Evolutionary conservation across 2,329 filamentous ascomycete genomes (phyloP).

Genomic region (Neonectria magnoliae): DNA sequence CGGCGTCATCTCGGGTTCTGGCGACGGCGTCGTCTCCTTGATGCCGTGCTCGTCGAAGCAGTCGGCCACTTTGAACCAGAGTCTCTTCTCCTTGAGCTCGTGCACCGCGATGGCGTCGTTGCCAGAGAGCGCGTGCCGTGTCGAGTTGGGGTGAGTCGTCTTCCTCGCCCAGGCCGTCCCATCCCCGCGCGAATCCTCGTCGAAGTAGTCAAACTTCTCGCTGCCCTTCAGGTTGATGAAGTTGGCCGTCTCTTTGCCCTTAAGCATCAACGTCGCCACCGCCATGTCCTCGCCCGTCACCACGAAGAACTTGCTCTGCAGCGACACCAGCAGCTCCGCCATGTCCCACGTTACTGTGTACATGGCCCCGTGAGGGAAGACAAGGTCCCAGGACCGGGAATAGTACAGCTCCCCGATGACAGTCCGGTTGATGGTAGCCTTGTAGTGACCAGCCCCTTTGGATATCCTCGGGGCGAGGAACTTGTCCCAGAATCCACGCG

Average conservation of each 20-base stretch:
- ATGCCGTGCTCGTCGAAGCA: constrained; percentile 44
- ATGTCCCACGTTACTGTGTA: constrained; percentile 49
- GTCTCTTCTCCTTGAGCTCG: constrained; percentile 39
- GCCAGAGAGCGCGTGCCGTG: constrained; percentile 39
- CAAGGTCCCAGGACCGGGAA: constrained; percentile 35
- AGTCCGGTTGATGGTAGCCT: constrained; percentile 36
- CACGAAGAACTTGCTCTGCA: constrained; percentile 41
- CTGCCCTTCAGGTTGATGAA: constrained; percentile 43
- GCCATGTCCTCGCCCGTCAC: constrained; percentile 46
- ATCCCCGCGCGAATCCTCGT: constrained; percentile 40
- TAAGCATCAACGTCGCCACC: constrained; percentile 42
- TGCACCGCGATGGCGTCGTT: constrained; percentile 41
- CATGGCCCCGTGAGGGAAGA: constrained; percentile 47
- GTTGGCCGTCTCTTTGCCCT: constrained; percentile 36
- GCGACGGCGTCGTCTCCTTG: constrained; percentile 28
- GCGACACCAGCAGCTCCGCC: constrained; percentile 39
- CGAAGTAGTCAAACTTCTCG: constrained; percentile 47
- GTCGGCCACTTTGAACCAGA: constrained; percentile 43
- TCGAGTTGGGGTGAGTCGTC: constrained; percentile 37
- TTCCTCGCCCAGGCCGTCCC: constrained; percentile 43
- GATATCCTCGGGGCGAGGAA: constrained; percentile 40
- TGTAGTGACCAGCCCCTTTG: constrained; percentile 17
- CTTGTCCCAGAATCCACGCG: constrained; percentile 44
- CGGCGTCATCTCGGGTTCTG: constrained; percentile 9
- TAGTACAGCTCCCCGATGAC: constrained; percentile 46